These are phyloP conservation scores for Podospora pseudopauciseta DNA, from an alignment of 495 filamentous ascomycete genomes.

Conservation along the genomic window DNA sequence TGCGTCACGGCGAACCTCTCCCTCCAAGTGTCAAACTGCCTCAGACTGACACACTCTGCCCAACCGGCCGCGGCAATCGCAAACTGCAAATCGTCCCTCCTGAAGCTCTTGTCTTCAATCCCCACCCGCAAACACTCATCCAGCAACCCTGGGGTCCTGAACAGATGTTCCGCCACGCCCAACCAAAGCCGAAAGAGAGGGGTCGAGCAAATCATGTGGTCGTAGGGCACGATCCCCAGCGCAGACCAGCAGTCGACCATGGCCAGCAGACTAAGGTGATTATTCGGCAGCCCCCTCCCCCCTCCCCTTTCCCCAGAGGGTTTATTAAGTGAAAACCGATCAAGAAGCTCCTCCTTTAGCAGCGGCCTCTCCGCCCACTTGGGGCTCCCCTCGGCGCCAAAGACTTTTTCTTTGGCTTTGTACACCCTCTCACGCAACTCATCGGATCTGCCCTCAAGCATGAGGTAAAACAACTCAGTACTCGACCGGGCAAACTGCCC, in stretches of 20 bases:
- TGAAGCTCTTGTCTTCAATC: constrained; percentile 80
- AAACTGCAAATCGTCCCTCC: constrained; percentile 91
- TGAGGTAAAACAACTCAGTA: constrained; percentile 93
- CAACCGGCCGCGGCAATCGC: constrained; percentile 94
- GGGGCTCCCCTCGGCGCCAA: constrained; percentile 49
- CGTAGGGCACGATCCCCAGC: constrained; percentile 89
- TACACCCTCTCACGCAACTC: constrained; percentile 81
- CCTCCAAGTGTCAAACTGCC: constrained; percentile 85
- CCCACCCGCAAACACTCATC: constrained; percentile 84
- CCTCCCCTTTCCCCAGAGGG: constrained; percentile 28
- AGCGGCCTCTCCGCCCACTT: constrained; percentile 60
- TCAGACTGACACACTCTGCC: constrained; percentile 86
- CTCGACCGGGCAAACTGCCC: constrained; percentile 87
- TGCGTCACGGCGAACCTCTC: constrained; percentile 87
- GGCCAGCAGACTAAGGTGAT: constrained; percentile 87
- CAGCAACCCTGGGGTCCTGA: constrained; percentile 76
- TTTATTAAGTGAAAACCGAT: constrained; percentile 70
- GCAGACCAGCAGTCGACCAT: constrained; percentile 99
- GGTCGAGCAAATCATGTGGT: constrained; percentile 99
- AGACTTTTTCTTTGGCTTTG: constrained; percentile 75
- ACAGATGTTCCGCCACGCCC: constrained; percentile 94
- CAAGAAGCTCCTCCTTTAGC: constrained; percentile 77
- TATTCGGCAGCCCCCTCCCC: constrained; percentile 70
- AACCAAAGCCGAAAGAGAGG: constrained; percentile 98
- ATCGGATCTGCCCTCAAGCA: constrained; percentile 76